phyloP scores from a whole-genome alignment of 768 basidiomycete species.

The Boletus vinaceobasis region DNA sequence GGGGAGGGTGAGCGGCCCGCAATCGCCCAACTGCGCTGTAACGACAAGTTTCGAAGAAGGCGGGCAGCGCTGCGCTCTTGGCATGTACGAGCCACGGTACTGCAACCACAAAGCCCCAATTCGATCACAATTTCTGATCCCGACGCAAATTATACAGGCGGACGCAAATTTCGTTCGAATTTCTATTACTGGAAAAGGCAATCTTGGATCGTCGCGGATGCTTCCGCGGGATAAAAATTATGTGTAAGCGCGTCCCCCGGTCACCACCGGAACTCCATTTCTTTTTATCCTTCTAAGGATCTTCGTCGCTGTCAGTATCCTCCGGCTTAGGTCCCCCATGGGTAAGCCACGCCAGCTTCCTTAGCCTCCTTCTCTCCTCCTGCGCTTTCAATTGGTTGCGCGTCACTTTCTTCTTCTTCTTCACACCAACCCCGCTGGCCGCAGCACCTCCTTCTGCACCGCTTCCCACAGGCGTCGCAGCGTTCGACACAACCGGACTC shows the following conservation, averaged over 20 bases:
- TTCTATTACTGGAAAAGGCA: slow-evolving; percentile 22
- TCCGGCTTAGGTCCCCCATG: slow-evolving; percentile 81
- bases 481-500: slow-evolving; percentile 65
- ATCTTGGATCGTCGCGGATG: slow-evolving; percentile 31
- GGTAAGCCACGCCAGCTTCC: slow-evolving; percentile 81
- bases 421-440: slow-evolving; percentile 38
- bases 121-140: not conserved
- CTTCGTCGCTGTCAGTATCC: slow-evolving; percentile 68
- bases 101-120: not conserved
- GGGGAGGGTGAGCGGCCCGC: slow-evolving; percentile 16
- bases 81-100: not conserved
- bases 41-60: slow-evolving; percentile 15
- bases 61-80: not conserved
- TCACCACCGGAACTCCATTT: slow-evolving; percentile 9
- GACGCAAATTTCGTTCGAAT: not conserved
- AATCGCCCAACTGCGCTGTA: slow-evolving; percentile 13
- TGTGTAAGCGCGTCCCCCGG: slow-evolving; percentile 13
- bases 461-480: slow-evolving; percentile 74
- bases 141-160: not conserved
- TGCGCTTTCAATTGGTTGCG: slow-evolving; percentile 85
- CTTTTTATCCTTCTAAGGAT: slow-evolving; percentile 16
- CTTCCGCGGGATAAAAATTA: slow-evolving; percentile 19
- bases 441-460: slow-evolving; percentile 55
- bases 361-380: slow-evolving; percentile 77
- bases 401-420: slow-evolving; percentile 91